Evolutionary conservation across 306 rosid species (phyloP).

Genomic region (Albizia julibrissin): DNA sequence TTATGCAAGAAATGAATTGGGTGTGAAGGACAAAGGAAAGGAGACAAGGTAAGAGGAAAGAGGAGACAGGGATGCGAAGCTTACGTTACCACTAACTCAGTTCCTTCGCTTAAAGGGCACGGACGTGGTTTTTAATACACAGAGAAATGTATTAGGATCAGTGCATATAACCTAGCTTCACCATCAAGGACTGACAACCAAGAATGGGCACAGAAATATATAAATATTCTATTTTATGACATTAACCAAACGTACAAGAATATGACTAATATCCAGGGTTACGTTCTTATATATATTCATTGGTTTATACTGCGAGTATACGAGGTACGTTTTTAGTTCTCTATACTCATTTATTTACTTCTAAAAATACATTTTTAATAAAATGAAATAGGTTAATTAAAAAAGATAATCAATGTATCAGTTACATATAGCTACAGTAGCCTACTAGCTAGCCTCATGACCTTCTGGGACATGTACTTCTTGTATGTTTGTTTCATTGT

Average conservation of each 20-base stretch:
- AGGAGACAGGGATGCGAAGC: conserved; percentile 45
- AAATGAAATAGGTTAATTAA: not conserved
- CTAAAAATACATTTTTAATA: too few species aligned
- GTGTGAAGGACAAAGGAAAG: conserved; percentile 48
- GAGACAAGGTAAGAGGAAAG: conserved; percentile 41
- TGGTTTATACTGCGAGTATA: not conserved
- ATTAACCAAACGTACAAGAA: conserved; percentile 13
- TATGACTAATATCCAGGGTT: not conserved
- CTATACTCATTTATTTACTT: too few species aligned
- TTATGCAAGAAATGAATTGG: conserved; percentile 13
- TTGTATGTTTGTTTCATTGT: not conserved
- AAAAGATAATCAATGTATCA: not conserved
- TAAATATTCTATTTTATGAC: conserved; percentile 33
- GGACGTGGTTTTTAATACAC: conserved; percentile 61
- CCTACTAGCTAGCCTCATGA: not conserved
- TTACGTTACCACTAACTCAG: conserved; percentile 39
- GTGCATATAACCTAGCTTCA: conserved; percentile 56
- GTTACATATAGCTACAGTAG: not conserved
- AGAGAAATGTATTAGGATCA: conserved; percentile 51
- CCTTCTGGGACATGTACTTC: not conserved
- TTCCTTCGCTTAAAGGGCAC: conserved; percentile 92
- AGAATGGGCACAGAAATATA: conserved; percentile 91
- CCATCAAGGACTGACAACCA: conserved; percentile 58
- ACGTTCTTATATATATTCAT: not conserved
- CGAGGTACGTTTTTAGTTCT: not conserved